Base-by-base conservation (phyloP, 345 rosid genomes). In the Turnera subulata region DNA sequence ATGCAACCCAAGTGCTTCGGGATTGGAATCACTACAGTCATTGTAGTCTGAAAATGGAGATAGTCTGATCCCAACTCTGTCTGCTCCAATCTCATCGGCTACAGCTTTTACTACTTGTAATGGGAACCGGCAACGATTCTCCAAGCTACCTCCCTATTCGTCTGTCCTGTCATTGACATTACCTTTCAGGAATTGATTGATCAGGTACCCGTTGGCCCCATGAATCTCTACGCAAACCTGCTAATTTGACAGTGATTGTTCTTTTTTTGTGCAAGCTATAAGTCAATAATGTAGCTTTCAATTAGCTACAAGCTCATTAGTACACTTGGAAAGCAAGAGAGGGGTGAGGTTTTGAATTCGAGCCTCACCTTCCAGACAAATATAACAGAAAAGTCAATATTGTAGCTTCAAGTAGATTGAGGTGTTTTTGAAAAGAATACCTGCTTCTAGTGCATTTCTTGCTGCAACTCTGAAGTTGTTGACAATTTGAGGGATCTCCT, bases 131-230 rank as follows among this genome's bases (percentile, higher is more conserved):
- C 63, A 59, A 6, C 63, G 54, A 6, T 60, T 60, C 32, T 60
- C 64, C 17, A 60, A 22, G 48, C 55, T 60, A 16, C 55, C 64
- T 14, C 48, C 55, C 16, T 60, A 60, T 17, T 75, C 53, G 16
- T 73, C 82, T 1, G 70, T 64, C 47, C 74, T 55, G 56, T 67
- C 62, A 20, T 63, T 69, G 15, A 67, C 77, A 11, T 15, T 33
- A 60, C 81, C 89, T 62, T 80, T 81, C 67, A 81, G 13, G 64
- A 84, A 84, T 45, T 81, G 84, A 50, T 81, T 82, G 8, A 77
- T 45, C 43, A 79, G 53, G 58, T 62, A 76, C 0, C 78, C 70
- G 18, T 62, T 57, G 5, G 73, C 70, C 17, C 66, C 80, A 59
- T 69, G 73, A 55, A 78, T 56, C 57, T 73, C 64, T 13, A 73